Conservation (phyloP, 768 basidiomycete genomes). For the Guyanaporus albipodus region DNA sequence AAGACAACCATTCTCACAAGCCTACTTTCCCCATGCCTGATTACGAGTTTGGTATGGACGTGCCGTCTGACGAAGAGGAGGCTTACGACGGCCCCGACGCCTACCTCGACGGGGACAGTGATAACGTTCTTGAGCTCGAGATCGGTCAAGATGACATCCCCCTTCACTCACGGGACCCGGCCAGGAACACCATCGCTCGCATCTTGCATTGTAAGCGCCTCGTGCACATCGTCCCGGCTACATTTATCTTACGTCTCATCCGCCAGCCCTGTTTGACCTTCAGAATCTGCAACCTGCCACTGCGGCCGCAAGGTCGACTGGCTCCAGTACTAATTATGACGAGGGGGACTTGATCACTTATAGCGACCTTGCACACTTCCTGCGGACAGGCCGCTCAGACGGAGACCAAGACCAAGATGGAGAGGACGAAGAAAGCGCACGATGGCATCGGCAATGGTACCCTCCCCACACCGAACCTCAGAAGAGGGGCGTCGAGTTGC, state of each 20-base stretch:
- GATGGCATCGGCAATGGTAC: slow-evolving; percentile 33
- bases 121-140: slow-evolving; percentile 35
- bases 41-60: slow-evolving; percentile 20
- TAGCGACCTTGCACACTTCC: slow-evolving; percentile 23
- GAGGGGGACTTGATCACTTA: slow-evolving; percentile 18
- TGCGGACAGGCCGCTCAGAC: slow-evolving; percentile 12
- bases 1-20: slow-evolving; percentile 4
- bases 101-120: slow-evolving; percentile 33
- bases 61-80: slow-evolving; percentile 26
- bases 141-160: slow-evolving; percentile 22
- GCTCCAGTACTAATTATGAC: neutral
- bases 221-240: neutral
- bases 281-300: slow-evolving; percentile 20
- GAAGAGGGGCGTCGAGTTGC: slow-evolving; percentile 56
- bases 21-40: slow-evolving; percentile 12
- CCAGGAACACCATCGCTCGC: slow-evolving; percentile 18
- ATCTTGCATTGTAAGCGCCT: slow-evolving; percentile 29
- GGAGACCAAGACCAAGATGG: slow-evolving; percentile 37
- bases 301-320: slow-evolving; percentile 7
- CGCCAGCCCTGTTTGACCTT: slow-evolving; percentile 28
- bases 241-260: slow-evolving; percentile 3
- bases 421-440: slow-evolving; percentile 38
- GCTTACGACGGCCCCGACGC: slow-evolving; percentile 34
- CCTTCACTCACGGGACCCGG: neutral
- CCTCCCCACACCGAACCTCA: slow-evolving; percentile 53